Evolutionary conservation across 1,284 basidiomycete genomes (phyloP), one percentile per base, ranked within the genome.

Genomic region (Puccinia hordei): DNA sequence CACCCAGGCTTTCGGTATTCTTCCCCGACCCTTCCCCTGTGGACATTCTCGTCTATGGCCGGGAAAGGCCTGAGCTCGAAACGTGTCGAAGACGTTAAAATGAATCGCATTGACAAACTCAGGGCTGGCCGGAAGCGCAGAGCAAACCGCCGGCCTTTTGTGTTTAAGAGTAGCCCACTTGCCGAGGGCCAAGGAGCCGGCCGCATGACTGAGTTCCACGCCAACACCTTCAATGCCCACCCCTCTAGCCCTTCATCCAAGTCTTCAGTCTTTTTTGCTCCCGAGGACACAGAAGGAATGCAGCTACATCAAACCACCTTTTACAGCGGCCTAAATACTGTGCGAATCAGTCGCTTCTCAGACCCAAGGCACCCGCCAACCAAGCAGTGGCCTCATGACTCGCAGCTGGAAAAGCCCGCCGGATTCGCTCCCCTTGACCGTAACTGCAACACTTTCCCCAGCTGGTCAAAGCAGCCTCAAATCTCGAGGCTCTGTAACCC

Each of bases 161-260:
- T 78, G 13, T 78, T 69, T 27, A 78, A 78, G 75, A 78, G 75
- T 30, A 78, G 75, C 41, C 75, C 75, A 24, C 65, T 78, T 12
- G 65, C 75, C 19, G 75, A 78, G 59, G 75, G 75, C 24, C 75
- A 59, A 38, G 65, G 75, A 12, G 75, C 51, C 12, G 75, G 75
- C 27, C 46, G 75, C 27, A 27, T 78, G 13, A 78, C 61, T 41
- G 33, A 68, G 9, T 78, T 68, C 75, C 33, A 57, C 27, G 63
- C 61, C 4, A 78, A 65, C 24, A 63, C 65, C 1, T 41, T 65
- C 38, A 12, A 41, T 35, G 44, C 61, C 8, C 33, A 33, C 30
- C 27, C 59, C 35, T 38, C 65, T 19, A 74, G 51, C 1, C 33
- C 44, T 22, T 69, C 65, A 5, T 46, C 27, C 38, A 76, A 66